Conservation (phyloP, 306 rosid genomes). For the Casuarina equisetifolia region DNA sequence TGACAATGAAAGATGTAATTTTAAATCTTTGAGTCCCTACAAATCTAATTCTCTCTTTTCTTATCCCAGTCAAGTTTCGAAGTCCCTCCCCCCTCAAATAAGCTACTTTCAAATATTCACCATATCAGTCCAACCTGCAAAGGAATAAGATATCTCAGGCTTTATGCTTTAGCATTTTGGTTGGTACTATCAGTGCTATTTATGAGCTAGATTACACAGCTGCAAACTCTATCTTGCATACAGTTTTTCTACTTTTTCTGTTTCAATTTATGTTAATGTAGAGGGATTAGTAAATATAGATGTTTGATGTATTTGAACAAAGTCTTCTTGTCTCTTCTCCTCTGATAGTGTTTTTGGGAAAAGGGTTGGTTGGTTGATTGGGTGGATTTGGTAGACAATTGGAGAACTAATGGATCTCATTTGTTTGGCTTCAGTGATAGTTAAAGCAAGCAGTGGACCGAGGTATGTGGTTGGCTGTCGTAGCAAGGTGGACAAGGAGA, state of each 20-base stretch:
- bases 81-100: neutral
- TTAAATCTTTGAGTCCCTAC: too few relatives aligned
- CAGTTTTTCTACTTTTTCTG: neutral
- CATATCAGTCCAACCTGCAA: neutral
- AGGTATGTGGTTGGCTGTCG: conserved; percentile 24
- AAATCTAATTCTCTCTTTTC: neutral
- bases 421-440: neutral
- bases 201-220: neutral
- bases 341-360: neutral
- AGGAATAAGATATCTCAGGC: neutral
- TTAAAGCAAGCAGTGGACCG: conserved; percentile 23
- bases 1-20: conserved; percentile 51
- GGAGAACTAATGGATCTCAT: neutral
- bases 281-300: neutral
- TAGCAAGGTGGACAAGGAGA: conserved; percentile 12
- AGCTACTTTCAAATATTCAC: neutral
- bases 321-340: neutral
- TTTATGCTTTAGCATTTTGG: neutral
- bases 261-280: neutral
- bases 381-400: neutral
- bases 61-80: neutral
- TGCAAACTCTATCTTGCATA: neutral
- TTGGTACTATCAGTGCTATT: neutral
- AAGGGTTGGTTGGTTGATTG: neutral
- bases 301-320: neutral